Conservation (phyloP, 192 early-diverging fungal species). For the Umbelopsis ramanniana region DNA sequence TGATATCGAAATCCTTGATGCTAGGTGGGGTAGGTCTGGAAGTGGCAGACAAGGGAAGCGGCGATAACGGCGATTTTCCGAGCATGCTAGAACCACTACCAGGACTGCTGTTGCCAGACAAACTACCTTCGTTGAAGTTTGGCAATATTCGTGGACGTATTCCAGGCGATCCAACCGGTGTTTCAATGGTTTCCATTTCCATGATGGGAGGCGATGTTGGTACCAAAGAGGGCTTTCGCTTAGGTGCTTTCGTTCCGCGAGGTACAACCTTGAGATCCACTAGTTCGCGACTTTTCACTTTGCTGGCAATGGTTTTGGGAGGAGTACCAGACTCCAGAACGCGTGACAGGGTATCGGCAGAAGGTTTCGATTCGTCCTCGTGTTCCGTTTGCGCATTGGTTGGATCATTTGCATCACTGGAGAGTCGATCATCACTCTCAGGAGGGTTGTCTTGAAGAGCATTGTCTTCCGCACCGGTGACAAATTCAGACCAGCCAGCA, state of each 20-base stretch:
- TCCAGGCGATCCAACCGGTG: constrained; percentile 38
- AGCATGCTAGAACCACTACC: constrained; percentile 26
- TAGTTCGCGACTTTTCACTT: constrained; percentile 11
- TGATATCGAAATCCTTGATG: constrained; percentile 90
- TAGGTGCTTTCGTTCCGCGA: neutral
- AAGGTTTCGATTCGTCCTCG: neutral
- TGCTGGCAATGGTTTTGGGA: constrained; percentile 13
- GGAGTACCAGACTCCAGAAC: neutral
- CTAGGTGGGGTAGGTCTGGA: constrained; percentile 63
- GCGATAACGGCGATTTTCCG: constrained; percentile 31
- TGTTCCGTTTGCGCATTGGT: neutral
- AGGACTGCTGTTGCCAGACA: constrained; percentile 23
- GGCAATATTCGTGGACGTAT: constrained; percentile 25
- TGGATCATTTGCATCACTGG: neutral
- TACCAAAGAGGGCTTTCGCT: neutral
- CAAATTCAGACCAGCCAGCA: constrained; percentile 41
- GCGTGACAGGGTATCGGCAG: neutral
- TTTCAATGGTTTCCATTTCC: constrained; percentile 46
- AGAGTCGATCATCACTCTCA: neutral
- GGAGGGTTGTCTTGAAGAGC: neutral
- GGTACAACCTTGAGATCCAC: constrained; percentile 9
- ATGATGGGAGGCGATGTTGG: constrained; percentile 34
- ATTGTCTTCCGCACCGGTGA: constrained; percentile 8
- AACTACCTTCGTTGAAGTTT: constrained; percentile 8
- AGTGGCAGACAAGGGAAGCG: constrained; percentile 32